Base-by-base conservation (phyloP, 768 basidiomycete species). In the Russula sp. region DNA sequence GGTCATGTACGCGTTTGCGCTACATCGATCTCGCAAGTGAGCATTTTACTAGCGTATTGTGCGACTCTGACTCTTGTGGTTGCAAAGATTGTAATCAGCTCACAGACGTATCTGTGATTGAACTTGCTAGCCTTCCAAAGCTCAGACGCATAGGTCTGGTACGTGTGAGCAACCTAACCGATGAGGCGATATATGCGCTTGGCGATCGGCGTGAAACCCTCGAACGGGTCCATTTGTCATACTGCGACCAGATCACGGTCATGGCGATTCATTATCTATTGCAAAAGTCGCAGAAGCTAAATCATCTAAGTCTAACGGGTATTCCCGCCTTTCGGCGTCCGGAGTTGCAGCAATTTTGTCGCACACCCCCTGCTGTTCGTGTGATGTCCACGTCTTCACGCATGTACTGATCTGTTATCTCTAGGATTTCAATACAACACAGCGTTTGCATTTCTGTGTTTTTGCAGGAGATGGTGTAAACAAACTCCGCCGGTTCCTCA, bases 11-110 rank as follows among this genome's bases (percentile, higher is more conserved):
- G 1, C 81, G 96, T 34, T 74, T 99, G 67, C 80, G 97, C 69
- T 98, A 98, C 72, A 86, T 99, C 68, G 97, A 99, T 74, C 87
- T 99, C 65, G 97, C 97, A 6, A 94, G 94, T 95, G 63, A 71
- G 91, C 82, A 5, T 16, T 56, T 32, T 45, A 6, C 37, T 20
- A 1, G 16, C 32, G 47, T 14, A 50, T 47, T 51, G 37, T 67
- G 42, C 45, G 37, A 22, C 14, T 61, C 63, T 73, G 52, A 70
- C 57, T 20, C 6, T 18, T n/a, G 55, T 34, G 10, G 4, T 14
- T 32, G 61, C 54, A 58, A 71, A 94, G 91, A 92, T 75, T 98
- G 96, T 70, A 77, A 82, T 3, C 80, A 85, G 42, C 77, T 99
- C 53, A 97, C 96, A 32, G 96, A 99, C 73, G 85, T 93, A 83